Evolutionary conservation across 208 protist species (phyloP), one percentile per base, ranked within the genome.

Genomic region (Acanthamoeba healyi): DNA sequence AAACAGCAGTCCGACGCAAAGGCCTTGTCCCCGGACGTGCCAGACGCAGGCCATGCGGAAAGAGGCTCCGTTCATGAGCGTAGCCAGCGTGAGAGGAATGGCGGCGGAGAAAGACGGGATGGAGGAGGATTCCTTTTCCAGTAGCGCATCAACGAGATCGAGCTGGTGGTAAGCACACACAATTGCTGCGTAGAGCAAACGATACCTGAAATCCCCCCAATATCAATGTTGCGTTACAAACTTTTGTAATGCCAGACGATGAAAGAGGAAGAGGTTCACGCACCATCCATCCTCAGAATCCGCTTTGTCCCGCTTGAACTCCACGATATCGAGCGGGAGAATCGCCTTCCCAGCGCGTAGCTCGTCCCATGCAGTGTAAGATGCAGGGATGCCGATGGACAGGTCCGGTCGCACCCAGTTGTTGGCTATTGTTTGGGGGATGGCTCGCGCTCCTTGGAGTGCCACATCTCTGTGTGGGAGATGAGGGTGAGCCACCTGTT

Each of bases 31-130:
- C 56, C 6, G 56, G 24, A 63, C 56, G 56, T 63, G 56, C 56
- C 56, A 63, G 24, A 63, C 26, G 56, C 56, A 63, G 56, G 56
- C 56, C 56, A 63, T 63, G 56, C 56, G 56, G 56, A 63, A 63
- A 63, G 9, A 0, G 29, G 2, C 26, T 63, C 56, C 56, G 56
- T 63, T 63, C 56, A 63, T 63, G 1, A 0, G 56, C 24, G 56
- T 63, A 63, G 56, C 56, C 6, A 63, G 24, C 2, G 56, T 63
- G 3, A 63, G 56, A 63, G 56, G 56, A 12, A 63, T 63, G 56
- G 56, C 56, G 56, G 56, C 56, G 5, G 56, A 63, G 56, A 63
- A 63, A n/a, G 54, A 58, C 6, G 54, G 19, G 6, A 22, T n/a
- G 24, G 0, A 12, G 24, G 0, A 12, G 24, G 56, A n/a, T 63